These are phyloP conservation scores for Dactylellina sp. DNA, from an alignment of 2,329 filamentous ascomycete species.

Conservation along the genomic window DNA sequence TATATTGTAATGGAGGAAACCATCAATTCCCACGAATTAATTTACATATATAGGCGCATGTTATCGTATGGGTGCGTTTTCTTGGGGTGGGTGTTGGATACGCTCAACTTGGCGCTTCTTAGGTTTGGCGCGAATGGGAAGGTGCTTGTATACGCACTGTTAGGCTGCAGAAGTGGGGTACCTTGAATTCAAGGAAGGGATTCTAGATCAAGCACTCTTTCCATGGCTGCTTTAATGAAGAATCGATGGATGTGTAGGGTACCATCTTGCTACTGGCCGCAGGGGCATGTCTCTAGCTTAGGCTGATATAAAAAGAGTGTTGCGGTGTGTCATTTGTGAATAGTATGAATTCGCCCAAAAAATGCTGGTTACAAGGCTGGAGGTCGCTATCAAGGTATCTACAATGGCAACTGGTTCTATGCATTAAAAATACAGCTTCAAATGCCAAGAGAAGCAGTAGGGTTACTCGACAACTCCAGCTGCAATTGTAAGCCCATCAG, in stretches of 20 bases:
- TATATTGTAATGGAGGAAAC: neutral
- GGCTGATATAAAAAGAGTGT: constrained; percentile 6
- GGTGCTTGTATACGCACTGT: constrained; percentile 8
- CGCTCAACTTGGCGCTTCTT: constrained; percentile 40
- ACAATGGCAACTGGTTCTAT: neutral
- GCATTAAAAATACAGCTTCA: too few species aligned
- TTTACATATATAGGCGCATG: too few species aligned
- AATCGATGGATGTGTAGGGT: constrained; percentile 1
- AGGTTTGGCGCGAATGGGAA: constrained; percentile 40
- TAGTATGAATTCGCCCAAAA: too few species aligned
- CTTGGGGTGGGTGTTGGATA: neutral
- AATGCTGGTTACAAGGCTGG: too few species aligned
- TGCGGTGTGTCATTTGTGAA: constrained; percentile 28
- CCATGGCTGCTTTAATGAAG: neutral
- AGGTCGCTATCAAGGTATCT: neutral
- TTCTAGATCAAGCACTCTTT: constrained; percentile 5
- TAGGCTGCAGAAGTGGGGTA: constrained; percentile 49
- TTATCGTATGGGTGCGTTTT: neutral
- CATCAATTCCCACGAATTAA: too few species aligned
- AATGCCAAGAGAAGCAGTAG: too few species aligned
- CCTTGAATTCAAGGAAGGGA: neutral
- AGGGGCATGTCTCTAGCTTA: neutral
- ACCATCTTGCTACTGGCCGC: neutral
- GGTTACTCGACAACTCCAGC: constrained; percentile 81
- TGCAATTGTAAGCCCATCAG: constrained; percentile 84